phyloP scores from a whole-genome alignment of 257 asterid species.

The Rehmannia glutinosa region DNA sequence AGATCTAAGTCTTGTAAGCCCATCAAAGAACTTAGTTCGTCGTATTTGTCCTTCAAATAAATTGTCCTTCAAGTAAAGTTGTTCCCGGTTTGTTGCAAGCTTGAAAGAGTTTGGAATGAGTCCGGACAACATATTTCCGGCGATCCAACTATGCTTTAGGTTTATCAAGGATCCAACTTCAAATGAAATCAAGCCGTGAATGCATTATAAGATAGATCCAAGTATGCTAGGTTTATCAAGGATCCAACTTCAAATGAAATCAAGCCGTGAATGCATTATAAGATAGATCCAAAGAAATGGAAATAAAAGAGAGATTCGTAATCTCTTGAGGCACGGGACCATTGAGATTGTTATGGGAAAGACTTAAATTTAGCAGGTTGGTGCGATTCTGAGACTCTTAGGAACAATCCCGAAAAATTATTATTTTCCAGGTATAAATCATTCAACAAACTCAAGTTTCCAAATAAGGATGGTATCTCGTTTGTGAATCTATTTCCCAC shows the following conservation, averaged over 20 bases:
- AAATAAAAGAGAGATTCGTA: background rate
- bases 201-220: conserved; percentile 2
- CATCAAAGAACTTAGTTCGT: conserved; percentile 6
- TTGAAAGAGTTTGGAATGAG: conserved; percentile 14
- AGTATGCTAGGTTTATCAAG: too few relatives aligned
- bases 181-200: background rate
- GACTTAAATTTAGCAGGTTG: background rate
- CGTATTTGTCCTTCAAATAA: conserved; percentile 22
- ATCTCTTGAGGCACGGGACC: conserved; percentile 8
- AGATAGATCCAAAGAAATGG: too few relatives aligned
- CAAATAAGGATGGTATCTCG: conserved; percentile 13
- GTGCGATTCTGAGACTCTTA: conserved; percentile 5
- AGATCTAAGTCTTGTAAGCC: conserved; percentile 21
- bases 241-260: too few relatives aligned
- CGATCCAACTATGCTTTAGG: background rate
- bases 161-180: too few relatives aligned
- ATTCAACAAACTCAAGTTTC: conserved; percentile 7
- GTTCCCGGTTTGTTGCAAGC: background rate
- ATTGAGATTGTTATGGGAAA: background rate
- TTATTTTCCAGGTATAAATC: background rate
- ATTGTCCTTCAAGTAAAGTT: conserved; percentile 7
- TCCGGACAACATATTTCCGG: conserved; percentile 19
- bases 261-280: too few relatives aligned
- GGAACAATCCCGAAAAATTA: conserved; percentile 11
- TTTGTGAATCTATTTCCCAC: background rate